Conservation (phyloP, 2,329 filamentous ascomycete species). For the Phialophora macrospora region DNA sequence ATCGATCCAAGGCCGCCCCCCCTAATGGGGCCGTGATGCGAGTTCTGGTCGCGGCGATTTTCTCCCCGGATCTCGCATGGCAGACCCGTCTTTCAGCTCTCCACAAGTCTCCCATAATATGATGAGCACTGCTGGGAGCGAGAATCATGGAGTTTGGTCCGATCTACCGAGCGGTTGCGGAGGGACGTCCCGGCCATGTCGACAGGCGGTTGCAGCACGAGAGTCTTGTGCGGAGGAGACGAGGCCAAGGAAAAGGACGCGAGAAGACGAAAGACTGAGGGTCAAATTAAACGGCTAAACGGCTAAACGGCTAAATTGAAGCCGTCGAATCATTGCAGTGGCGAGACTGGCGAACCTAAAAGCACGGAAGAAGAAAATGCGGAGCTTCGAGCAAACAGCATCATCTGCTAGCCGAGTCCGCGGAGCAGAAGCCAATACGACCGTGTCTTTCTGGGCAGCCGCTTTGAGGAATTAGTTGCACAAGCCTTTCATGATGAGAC, state of each 20-base stretch:
- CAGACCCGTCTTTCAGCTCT: conserved; percentile 2
- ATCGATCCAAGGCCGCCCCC: neutral
- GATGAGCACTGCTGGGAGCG: conserved; percentile 2
- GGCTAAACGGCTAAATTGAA: conserved; percentile 21
- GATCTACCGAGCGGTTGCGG: too few relatives aligned
- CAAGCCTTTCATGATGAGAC: conserved; percentile 5
- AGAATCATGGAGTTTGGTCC: conserved; percentile 15
- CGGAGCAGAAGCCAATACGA: conserved; percentile 10
- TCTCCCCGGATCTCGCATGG: conserved; percentile 14
- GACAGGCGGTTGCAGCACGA: too few relatives aligned
- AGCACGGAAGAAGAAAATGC: conserved; percentile 4
- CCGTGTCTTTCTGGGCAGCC: neutral
- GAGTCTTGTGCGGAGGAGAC: neutral
- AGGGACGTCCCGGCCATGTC: too few relatives aligned
- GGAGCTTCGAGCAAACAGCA: conserved; percentile 11
- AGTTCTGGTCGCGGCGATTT: conserved; percentile 8
- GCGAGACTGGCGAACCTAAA: conserved; percentile 4
- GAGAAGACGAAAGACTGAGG: neutral
- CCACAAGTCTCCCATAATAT: conserved; percentile 10
- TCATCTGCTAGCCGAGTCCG: conserved; percentile 4
- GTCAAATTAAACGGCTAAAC: conserved; percentile 2
- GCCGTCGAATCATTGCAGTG: neutral
- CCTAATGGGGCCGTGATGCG: neutral
- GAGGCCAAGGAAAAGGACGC: too few relatives aligned
- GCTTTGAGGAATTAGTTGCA: conserved; percentile 1